Evolutionary conservation across 2,329 filamentous ascomycete genomes (phyloP).

Genomic region (Nemania sp.): DNA sequence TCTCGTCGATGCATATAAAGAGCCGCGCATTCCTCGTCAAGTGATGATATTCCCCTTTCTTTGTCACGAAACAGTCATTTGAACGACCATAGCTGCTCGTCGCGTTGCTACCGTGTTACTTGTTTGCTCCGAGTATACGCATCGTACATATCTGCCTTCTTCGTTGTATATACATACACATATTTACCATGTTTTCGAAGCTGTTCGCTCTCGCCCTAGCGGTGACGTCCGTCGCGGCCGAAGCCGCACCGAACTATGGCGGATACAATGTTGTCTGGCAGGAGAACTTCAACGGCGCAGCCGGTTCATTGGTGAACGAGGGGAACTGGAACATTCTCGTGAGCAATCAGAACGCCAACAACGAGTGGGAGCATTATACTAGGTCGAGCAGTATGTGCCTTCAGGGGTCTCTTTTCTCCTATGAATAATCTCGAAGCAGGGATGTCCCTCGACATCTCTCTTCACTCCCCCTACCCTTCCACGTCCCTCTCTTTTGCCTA

Average conservation of each 20-base stretch:
- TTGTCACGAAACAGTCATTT: conserved; percentile 25
- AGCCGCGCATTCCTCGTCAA: conserved; percentile 25
- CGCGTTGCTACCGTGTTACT: conserved; percentile 34
- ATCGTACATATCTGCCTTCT: conserved; percentile 9
- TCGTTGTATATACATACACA: conserved; percentile 14
- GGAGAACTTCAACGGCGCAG: conserved; percentile 50
- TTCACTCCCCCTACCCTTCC: neutral
- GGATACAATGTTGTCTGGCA: conserved; percentile 52
- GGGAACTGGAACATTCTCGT: conserved; percentile 53
- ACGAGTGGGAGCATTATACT: conserved; percentile 55
- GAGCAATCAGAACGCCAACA: conserved; percentile 49
- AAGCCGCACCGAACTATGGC: conserved; percentile 43
- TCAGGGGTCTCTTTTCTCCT: neutral
- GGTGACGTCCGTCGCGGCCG: conserved; percentile 27
- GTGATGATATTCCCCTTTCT: conserved; percentile 28
- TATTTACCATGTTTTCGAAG: conserved; percentile 33
- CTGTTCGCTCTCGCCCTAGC: conserved; percentile 31
- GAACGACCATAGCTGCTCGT: conserved; percentile 30
- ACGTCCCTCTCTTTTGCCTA: neutral
- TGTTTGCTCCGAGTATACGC: conserved; percentile 27
- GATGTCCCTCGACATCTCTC: neutral
- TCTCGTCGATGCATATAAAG: conserved; percentile 26
- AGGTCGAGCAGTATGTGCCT: conserved; percentile 38
- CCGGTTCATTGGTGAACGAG: conserved; percentile 45
- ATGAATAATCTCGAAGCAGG: neutral